Base-by-base conservation (phyloP, 257 asterid genomes). In the Cordia subcordata region DNA sequence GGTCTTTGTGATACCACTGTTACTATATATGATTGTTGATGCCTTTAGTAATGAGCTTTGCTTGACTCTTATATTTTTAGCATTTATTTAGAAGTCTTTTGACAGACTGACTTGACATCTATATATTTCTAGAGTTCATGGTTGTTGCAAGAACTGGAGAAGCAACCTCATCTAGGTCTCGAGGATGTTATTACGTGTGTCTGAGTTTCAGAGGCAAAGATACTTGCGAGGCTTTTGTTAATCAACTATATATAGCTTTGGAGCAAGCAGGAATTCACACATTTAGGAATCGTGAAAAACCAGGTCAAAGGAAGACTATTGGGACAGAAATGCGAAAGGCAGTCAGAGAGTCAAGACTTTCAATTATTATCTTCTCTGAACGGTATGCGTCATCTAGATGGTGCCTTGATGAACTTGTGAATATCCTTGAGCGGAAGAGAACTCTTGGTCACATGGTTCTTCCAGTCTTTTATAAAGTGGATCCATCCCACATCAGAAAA, bases 331-430 rank as follows among this genome's bases (percentile, higher is more conserved):
- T 68, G 38, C 58, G 40, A 12, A 62, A 57, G 42, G 68, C 67
- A 18, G 52, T 68, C 22, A 46, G 44, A 10, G 68, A 61, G 51
- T 68, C 73, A 45, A 61, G 23, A 53, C 46, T 68, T 46, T 61
- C 73, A 5, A 21, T 68, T 8, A 44, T 68, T 3, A 66, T 68
- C 15, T 68, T 68, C 47, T 68, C 73, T 1, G 14, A 55, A 20
- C 54, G 37, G 14, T 68, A 53, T 15, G 65, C 65, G n/a, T 69
- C 68, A 14, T 69, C 74, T 11, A 56, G 65, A 49, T 69, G 69
- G 69, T 69, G 74, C 46, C 69, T 69, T 40, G 74, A 69, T 57
- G 69, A 69, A 44, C 74, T 69, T 19, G 60, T 56, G 17, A 63
- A 51, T 42, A 62, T 69, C 44, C 10, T 69, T 33, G 22, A 51